Conservation (phyloP, 2,329 filamentous ascomycete species). For the Dothideomycetidae sp. region DNA sequence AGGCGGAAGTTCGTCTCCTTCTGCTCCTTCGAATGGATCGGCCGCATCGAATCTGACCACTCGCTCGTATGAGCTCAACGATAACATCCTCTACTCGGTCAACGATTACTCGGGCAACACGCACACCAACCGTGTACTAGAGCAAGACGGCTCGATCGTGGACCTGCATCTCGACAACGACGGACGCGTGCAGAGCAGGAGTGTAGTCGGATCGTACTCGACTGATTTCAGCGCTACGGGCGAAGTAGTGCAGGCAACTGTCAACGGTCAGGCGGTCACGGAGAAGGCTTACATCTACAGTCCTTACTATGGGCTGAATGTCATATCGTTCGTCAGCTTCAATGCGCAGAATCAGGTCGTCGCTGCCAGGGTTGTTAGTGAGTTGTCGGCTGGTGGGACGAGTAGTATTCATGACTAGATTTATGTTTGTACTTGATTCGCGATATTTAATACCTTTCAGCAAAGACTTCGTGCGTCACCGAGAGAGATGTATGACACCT, state of each 20-base stretch:
- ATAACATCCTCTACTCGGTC: conserved; percentile 47
- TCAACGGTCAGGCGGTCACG: conserved; percentile 14
- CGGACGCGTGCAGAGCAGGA: conserved; percentile 28
- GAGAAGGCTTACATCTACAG: conserved; percentile 16
- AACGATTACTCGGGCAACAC: conserved; percentile 40
- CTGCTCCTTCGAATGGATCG: conserved; percentile 18
- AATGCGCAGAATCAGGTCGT: conserved; percentile 12
- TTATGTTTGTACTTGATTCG: too few species aligned
- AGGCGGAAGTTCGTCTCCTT: conserved; percentile 8
- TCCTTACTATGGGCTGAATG: conserved; percentile 16
- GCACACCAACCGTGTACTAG: conserved; percentile 39
- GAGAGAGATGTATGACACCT: too few species aligned
- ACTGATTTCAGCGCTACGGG: conserved; percentile 42
- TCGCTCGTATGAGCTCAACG: conserved; percentile 34
- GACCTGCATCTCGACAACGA: conserved; percentile 40
- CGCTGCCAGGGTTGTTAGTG: conserved; percentile 11
- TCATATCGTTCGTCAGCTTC: conserved; percentile 14
- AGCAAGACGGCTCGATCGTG: conserved; percentile 49
- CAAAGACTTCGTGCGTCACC: too few species aligned
- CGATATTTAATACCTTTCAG: too few species aligned
- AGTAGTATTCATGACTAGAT: conserved; percentile 4
- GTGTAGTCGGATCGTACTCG: conserved; percentile 44
- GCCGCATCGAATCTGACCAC: conserved; percentile 16
- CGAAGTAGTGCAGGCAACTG: conserved; percentile 17
- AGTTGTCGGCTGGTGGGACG: conserved; percentile 10